phyloP scores from a whole-genome alignment of 306 rosid species.

The Herpetospermum pedunculosum region DNA sequence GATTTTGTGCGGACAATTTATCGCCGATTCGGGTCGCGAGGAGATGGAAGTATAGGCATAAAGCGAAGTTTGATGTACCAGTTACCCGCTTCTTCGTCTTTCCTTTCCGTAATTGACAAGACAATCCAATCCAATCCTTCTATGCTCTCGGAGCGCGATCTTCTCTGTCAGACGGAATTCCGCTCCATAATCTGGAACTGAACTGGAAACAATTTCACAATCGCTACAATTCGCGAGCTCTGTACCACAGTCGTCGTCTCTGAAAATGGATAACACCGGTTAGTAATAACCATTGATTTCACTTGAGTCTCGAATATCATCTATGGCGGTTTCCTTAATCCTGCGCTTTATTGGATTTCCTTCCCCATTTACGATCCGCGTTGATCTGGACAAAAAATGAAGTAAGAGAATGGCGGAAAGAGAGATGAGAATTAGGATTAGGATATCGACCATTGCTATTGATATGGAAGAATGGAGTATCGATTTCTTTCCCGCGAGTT shows the following conservation, averaged over 20 bases:
- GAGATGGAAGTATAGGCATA: neutral
- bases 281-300: neutral
- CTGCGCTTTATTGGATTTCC: neutral
- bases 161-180: neutral
- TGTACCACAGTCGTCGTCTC: neutral
- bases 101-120: neutral
- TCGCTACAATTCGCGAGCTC: neutral
- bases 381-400: neutral
- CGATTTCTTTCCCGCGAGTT: neutral
- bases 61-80: neutral
- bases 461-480: neutral
- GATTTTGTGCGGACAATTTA: neutral
- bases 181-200: neutral
- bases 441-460: neutral
- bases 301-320: neutral
- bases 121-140: neutral
- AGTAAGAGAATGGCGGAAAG: neutral
- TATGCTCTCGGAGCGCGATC: neutral
- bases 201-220: neutral
- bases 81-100: neutral
- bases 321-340: neutral
- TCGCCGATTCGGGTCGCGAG: neutral
- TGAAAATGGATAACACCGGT: conserved; percentile 4
- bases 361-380: conserved; percentile 1
- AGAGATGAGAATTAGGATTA: conserved; percentile 2